Percentiles rank a stretch among this genome's conserved stretches.
Evolutionary conservation across 805 yeast genomes (phyloP).

Genomic region (Ogataea ramenticola): DNA sequence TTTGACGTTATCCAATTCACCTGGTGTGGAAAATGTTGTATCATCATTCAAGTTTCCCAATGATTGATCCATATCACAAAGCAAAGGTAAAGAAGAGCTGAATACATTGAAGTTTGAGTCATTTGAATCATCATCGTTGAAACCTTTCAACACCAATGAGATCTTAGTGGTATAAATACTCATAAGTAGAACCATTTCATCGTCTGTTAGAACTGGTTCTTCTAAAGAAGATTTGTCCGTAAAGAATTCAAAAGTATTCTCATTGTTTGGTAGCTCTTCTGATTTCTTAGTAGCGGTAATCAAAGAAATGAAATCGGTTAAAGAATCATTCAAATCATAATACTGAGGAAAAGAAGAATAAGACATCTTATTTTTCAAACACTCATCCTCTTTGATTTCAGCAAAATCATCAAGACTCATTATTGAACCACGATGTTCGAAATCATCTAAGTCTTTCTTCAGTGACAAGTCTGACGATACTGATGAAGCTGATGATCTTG

Average conservation of each 20-base stretch:
- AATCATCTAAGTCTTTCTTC: constrained; percentile 13
- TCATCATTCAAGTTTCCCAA: too few species aligned
- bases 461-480: constrained; percentile 13
- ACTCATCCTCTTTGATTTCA: neutral
- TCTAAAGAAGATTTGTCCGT: constrained; percentile 17
- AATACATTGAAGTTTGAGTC: constrained; percentile 18
- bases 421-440: constrained; percentile 17
- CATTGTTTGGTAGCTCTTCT: constrained; percentile 15
- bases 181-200: constrained; percentile 24
- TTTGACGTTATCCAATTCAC: constrained; percentile 23
- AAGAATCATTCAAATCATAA: constrained; percentile 26
- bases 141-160: constrained; percentile 21
- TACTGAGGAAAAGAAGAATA: constrained; percentile 8
- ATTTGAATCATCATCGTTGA: neutral
- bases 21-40: too few species aligned
- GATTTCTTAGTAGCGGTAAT: constrained; percentile 13
- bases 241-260: constrained; percentile 19
- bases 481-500: constrained; percentile 10
- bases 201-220: constrained; percentile 21
- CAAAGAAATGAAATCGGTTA: constrained; percentile 32
- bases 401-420: constrained; percentile 5
- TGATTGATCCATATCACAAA: constrained; percentile 11
- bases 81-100: constrained; percentile 25
- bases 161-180: constrained; percentile 30
- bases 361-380: constrained; percentile 2